Base-by-base conservation (phyloP, 163 green algal genomes). In the Coccomyxa subellipsoidea region DNA sequence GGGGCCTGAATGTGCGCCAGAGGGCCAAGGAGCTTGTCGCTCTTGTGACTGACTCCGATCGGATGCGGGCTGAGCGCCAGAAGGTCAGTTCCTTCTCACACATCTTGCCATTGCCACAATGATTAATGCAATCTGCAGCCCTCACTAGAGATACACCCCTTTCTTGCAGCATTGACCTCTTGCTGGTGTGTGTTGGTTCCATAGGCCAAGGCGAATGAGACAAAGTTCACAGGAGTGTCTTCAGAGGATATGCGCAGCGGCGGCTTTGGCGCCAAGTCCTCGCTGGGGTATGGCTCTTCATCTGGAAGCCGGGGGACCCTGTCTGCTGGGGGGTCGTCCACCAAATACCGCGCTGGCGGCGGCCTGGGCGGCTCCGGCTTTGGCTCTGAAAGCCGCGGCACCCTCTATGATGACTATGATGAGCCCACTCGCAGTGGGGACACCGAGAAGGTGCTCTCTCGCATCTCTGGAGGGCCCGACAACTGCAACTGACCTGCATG, bases 1-100 rank as follows among this genome's bases (percentile, higher is more conserved):
- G 95, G 86, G 94, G 94, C 36, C 84, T 95, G 79, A 98, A 98
- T 83, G 95, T 98, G 73, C 89, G 95, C 54, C 93, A 98, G 88
- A 90, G 95, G 18, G 94, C 95, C 0, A 92, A 92, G 36, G 91
- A 96, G 76, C 84, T 98, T 7, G 84, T 86, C 25, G 76, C 84
- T 8, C 91, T 98, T 12, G 82, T 97, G 1, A 86, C 79, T 75
- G 89, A 94, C 76, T 75, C 82, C 0, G 86, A 95, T 31, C 83
- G 88, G 21, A 81, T 97, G 1, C 72, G 85, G 37, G 86, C 91
- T 47, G 94, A 97, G 87, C 85, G 94, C 10, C 86, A 94, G 5
- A 97, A 96, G 89, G 94, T 95, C 78, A 15, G 34, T 1, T 79
- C 8, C 27, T n/a, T 38, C 3, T 80, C 8, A 23, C 21, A 73